Conservation (phyloP, 2,329 filamentous ascomycete genomes). For the Colletotrichum coccodes region DNA sequence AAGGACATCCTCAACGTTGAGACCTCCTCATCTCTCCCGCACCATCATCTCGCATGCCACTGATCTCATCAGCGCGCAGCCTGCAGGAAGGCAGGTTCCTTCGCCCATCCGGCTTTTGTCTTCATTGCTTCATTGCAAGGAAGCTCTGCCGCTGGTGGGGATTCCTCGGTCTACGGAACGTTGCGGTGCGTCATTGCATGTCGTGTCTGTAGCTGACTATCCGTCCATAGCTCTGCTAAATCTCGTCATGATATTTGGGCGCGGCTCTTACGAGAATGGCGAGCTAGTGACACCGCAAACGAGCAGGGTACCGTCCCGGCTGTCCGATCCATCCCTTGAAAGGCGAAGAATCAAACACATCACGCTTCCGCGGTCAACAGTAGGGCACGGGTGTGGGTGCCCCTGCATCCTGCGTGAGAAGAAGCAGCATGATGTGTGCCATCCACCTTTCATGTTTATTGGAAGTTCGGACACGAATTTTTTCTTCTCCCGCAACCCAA, state of each 20-base stretch:
- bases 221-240: background rate
- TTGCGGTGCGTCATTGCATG: background rate
- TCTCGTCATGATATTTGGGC: background rate
- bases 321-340: background rate
- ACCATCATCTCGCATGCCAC: background rate
- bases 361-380: background rate
- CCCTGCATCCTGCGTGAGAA: constrained; percentile 11
- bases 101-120: background rate
- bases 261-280: too few species aligned
- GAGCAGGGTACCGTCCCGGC: background rate
- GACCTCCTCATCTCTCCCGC: background rate
- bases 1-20: constrained; percentile 22
- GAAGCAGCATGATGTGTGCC: background rate
- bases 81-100: background rate
- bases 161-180: background rate
- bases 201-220: background rate
- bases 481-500: background rate
- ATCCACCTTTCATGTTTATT: background rate
- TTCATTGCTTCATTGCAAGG: background rate
- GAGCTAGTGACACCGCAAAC: background rate
- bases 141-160: background rate
- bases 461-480: background rate
- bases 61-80: constrained; percentile 5
- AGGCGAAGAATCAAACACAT: background rate
- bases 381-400: constrained; percentile 8